Evolutionary conservation across 2,329 filamentous ascomycete species (phyloP).

Genomic region (Colletotrichum siamense): DNA sequence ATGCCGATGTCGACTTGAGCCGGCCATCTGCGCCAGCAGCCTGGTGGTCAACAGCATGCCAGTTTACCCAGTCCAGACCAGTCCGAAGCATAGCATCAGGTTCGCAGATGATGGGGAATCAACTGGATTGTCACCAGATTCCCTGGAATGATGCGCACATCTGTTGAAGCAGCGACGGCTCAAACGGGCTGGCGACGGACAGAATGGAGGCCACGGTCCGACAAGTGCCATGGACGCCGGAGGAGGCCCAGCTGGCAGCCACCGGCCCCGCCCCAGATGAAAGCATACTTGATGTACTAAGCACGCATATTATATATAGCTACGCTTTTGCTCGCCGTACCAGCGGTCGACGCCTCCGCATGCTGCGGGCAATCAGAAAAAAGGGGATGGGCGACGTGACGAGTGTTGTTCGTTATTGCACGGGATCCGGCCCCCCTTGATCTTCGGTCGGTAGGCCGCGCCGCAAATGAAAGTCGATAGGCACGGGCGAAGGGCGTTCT

Average conservation of each 20-base stretch:
- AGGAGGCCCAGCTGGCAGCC: slow-evolving; percentile 2
- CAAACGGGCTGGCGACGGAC: neutral
- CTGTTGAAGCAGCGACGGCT: neutral
- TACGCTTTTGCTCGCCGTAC: neutral
- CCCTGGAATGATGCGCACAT: neutral
- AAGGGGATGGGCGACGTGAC: neutral
- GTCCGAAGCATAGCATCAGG: neutral
- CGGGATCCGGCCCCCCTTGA: neutral
- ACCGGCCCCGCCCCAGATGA: neutral
- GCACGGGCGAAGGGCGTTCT: neutral
- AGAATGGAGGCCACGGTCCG: neutral
- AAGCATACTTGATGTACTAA: neutral
- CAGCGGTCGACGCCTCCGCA: neutral
- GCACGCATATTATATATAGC: neutral
- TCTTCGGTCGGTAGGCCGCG: neutral
- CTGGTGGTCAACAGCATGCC: neutral
- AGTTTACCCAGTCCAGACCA: neutral
- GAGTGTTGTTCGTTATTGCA: neutral
- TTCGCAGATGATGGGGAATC: neutral
- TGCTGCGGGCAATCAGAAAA: neutral
- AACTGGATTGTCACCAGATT: neutral
- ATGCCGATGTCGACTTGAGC: neutral
- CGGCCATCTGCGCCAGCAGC: neutral
- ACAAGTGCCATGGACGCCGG: neutral
- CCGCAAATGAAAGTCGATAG: neutral